Percentiles rank a stretch among this genome's conserved stretches.
These are phyloP conservation scores for Ministeria vibrans DNA, from an alignment of 78 protist species.

Conservation along the genomic window DNA sequence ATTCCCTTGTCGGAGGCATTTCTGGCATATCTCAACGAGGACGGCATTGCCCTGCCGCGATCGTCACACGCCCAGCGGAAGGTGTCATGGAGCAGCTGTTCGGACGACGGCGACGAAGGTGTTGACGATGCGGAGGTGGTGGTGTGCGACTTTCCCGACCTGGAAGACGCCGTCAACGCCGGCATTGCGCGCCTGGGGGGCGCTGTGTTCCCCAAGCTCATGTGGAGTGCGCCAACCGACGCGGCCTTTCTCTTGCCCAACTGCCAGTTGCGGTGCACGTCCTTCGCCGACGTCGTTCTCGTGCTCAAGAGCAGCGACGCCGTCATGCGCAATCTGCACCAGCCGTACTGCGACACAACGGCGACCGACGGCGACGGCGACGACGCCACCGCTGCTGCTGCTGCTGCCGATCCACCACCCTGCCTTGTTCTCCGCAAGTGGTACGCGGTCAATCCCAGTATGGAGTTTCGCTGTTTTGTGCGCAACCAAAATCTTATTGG, in stretches of 20 bases:
- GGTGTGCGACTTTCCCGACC: slow-evolving; percentile 19
- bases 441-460: slow-evolving; percentile 15
- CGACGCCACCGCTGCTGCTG: too few species aligned
- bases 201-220: slow-evolving; percentile 39
- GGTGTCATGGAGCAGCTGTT: too few species aligned
- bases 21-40: slow-evolving; percentile 33
- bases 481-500: neutral
- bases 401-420: neutral
- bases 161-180: slow-evolving; percentile 7
- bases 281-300: slow-evolving; percentile 26
- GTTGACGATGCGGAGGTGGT: too few species aligned
- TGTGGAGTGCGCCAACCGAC: slow-evolving; percentile 55
- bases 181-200: slow-evolving; percentile 43
- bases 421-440: slow-evolving; percentile 38
- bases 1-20: slow-evolving; percentile 27
- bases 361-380: too few species aligned
- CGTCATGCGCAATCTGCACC: slow-evolving; percentile 40
- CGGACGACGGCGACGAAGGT: too few species aligned
- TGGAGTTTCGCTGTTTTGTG: slow-evolving; percentile 58
- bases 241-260: slow-evolving; percentile 35
- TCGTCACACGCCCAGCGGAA: slow-evolving; percentile 12
- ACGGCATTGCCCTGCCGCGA: slow-evolving; percentile 5
- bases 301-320: slow-evolving; percentile 49
- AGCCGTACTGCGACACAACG: slow-evolving; percentile 19
- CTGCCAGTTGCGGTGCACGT: slow-evolving; percentile 24